Evolutionary conservation across 257 asterid genomes (phyloP), one percentile per base, ranked within the genome.

Genomic region (Solanum peruvianum): DNA sequence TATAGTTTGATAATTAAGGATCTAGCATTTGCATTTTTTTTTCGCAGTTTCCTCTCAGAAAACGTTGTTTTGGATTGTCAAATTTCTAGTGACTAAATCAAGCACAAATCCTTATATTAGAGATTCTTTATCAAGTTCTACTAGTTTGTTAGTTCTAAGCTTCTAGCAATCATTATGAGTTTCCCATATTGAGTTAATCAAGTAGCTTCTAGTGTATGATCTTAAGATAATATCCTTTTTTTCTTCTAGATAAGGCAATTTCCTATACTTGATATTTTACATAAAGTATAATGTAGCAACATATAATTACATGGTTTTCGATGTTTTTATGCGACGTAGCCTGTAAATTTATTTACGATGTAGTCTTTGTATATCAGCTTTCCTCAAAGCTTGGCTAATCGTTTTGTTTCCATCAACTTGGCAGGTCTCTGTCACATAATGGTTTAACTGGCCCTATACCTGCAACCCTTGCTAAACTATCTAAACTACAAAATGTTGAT

Each of bases 371-470:
- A 27, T 78, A 20, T 78, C 64, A 45, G 7, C 39, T 78, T 29
- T 45, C 35, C n/a, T 56, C 42, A 91, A 88, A 45, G 35, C 84
- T 45, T 78, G 42, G 66, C 6, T 80, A 80, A 62, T 49, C 84
- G n/a, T 73, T 77, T 75, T 18, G 29, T 35, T 62, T 88, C 87
- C 23, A 84, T 89, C 69, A 52, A 84, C 78, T 90, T 87, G 76
- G 25, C 96, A 96, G 99, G 92, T 88, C 92, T 87, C 91, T 96
- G 12, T 91, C 95, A 31, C 92, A 89, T 88, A 96, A 96, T 52
- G 90, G 88, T 88, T 88, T 96, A 89, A 90, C 88, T 42, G 98
- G 98, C 62, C 84, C 94, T 10, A 49, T 96, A 77, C 98, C 99
- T 18, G 80, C 89, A 49, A 89, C 94, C 82, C 89, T 96, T 20